Base-by-base conservation (phyloP, 1,139 yeast species). In the Taiozyma onychis region DNA sequence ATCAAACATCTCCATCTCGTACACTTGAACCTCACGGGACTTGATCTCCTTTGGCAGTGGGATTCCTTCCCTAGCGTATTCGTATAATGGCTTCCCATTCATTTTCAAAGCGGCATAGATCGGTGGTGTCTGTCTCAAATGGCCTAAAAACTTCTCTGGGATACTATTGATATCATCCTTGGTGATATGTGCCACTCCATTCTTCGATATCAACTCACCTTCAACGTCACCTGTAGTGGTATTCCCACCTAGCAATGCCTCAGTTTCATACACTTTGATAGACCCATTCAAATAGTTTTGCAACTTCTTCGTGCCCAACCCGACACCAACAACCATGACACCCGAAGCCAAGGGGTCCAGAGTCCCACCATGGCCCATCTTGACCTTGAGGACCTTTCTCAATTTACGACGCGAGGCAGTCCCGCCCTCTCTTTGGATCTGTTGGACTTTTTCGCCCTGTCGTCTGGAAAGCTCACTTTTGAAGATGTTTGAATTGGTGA, bases 331-430 rank as follows among this genome's bases (percentile, higher is more conserved):
- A 2, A 95, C 95, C 52, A 93, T 68, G 2, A 93, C 93, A 9
- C 99, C 99, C 32, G 90, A 83, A 0, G 99, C 99, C 51, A 89
- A 68, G 0, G 98, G 98, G 63, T 95, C 99, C 44, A 95, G 73
- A 0, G 99, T 93, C 7, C 99, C 99, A 8, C 99, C 99, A 67
- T 95, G 99, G 1, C 99, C 99, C 72, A 93, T 85, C 64, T 95
- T 93, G 32, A 91, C 80, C 60, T 82, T 83, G 18, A 71, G 66
- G n/a, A 78, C 69, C 48, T 74, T 71, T 45, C 77, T 69, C 35
- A 77, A 71, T 49, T 76, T 76, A 50, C 80, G 75, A 50, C 66
- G 67, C 18, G 72, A 65, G 1, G 73, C 70, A 35, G 56, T 63
- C 48, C 62, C 65, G 6, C 74, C 74, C 58, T 74, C 60, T 68